These are phyloP conservation scores for Digitaria exilis DNA, from an alignment of 202 grass and related monocot genomes.

Conservation along the genomic window DNA sequence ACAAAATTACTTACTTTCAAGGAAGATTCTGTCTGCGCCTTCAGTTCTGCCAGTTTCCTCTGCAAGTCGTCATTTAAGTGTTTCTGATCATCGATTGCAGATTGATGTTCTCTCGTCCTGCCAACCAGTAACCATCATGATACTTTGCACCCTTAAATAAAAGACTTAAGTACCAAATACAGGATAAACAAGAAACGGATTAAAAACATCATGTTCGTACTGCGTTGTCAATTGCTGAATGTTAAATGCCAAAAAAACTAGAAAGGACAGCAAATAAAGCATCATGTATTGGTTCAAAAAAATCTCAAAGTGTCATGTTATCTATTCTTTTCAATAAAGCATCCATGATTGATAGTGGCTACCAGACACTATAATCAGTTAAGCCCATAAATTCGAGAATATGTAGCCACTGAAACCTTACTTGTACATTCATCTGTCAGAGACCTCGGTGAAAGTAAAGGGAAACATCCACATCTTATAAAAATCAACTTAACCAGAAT, in stretches of 20 bases:
- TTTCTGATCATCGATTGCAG: slow-evolving; percentile 66
- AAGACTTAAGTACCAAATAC: neutral
- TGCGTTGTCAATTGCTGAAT: neutral
- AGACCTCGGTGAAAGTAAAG: neutral
- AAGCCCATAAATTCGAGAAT: slow-evolving; percentile 22
- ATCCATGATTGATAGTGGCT: neutral
- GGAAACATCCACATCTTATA: slow-evolving; percentile 8
- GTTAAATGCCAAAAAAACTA: slow-evolving; percentile 23
- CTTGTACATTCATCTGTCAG: neutral
- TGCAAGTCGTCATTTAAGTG: slow-evolving; percentile 63
- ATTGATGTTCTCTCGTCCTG: slow-evolving; percentile 83
- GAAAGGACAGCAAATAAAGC: neutral
- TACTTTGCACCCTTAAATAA: slow-evolving; percentile 1
- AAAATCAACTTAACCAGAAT: neutral
- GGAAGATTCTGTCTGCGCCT: slow-evolving; percentile 63
- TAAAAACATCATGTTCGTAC: slow-evolving; percentile 12
- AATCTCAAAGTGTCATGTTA: neutral
- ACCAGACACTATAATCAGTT: neutral
- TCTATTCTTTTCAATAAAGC: slow-evolving; percentile 4
- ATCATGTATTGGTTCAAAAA: neutral
- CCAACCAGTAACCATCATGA: slow-evolving; percentile 43
- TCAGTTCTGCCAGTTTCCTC: slow-evolving; percentile 64
- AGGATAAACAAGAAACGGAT: neutral
- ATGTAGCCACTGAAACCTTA: neutral
- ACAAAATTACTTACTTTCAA: slow-evolving; percentile 61